Percentiles rank a stretch among this genome's conserved stretches.
phyloP scores from a whole-genome alignment of 345 rosid species.

The Bruguiera gymnorhiza region DNA sequence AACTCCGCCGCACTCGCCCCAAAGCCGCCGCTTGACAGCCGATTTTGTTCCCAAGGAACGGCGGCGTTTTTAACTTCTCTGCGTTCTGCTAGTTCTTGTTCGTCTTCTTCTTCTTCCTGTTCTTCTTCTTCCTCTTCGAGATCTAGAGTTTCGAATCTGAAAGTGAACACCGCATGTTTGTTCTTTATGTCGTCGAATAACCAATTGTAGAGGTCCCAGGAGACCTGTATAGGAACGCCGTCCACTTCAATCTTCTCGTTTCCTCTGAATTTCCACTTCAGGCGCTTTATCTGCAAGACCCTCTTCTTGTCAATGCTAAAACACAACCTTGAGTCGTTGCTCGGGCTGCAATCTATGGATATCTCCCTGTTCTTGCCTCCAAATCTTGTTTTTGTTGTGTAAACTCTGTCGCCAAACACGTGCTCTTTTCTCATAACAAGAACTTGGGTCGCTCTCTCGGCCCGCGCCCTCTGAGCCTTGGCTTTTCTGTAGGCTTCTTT shows the following conservation, averaged over 20 bases:
- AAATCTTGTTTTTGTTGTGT: slow-evolving; percentile 59
- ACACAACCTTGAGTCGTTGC: slow-evolving; percentile 58
- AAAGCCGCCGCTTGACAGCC: slow-evolving; percentile 25
- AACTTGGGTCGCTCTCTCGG: slow-evolving; percentile 32
- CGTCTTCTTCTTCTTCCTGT: slow-evolving; percentile 4
- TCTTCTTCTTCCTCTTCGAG: slow-evolving; percentile 21
- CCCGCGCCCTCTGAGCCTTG: slow-evolving; percentile 31
- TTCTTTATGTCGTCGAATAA: slow-evolving; percentile 49
- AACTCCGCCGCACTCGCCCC: slow-evolving; percentile 62
- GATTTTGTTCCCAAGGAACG: slow-evolving; percentile 36
- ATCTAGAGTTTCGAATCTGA: slow-evolving; percentile 60
- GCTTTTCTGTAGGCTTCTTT: slow-evolving; percentile 59
- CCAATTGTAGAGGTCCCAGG: slow-evolving; percentile 98
- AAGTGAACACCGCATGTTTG: slow-evolving; percentile 76
- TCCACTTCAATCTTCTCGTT: slow-evolving; percentile 75
- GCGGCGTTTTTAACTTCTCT: slow-evolving; percentile 19
- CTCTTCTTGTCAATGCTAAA: slow-evolving; percentile 51
- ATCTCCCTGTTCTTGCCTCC: slow-evolving; percentile 72
- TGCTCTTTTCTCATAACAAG: slow-evolving; percentile 77
- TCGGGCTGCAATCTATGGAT: slow-evolving; percentile 57
- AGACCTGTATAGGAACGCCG: slow-evolving; percentile 66
- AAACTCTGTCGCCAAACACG: slow-evolving; percentile 61
- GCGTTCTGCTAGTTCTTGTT: not conserved
- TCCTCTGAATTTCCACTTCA: slow-evolving; percentile 94
- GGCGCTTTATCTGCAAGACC: slow-evolving; percentile 65